Evolutionary conservation across 2,329 filamentous ascomycete species (phyloP), one percentile per base, ranked within the genome.

Genomic region (Colletotrichum tropicicola): DNA sequence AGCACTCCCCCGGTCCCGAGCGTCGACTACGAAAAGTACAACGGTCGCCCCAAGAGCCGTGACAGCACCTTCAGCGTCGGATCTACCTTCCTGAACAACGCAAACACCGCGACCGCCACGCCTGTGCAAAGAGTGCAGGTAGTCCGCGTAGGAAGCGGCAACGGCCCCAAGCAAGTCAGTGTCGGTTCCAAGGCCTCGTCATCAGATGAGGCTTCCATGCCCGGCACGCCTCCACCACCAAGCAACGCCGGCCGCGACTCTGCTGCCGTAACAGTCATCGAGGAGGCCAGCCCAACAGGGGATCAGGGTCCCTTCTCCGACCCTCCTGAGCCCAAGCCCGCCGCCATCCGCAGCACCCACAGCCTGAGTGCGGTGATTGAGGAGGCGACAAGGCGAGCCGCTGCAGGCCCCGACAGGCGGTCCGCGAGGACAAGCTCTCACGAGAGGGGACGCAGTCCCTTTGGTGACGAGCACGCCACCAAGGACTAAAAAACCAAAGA

Each of bases 1-100:
- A 79, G 82, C 52, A 81, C 91, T 17, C 92, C 93, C 3, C 92
- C 92, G 0, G 90, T 95, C 6, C 92, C 92, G 6, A 82, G 82
- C 61, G 89, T 96, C 70, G 89, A 94, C 71, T 87, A 85, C 68
- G 85, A 85, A 66, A 87, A 84, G 73, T 90, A 88, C 73, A 82
- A 79, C 35, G 71, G 70, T 55, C 81, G 79, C 63, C 88, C 83
- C 21, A 83, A 82, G 69, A 89, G 87, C 71, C 82, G 81, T 6
- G 83, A 79, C 58, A 86, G 84, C 75, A 85, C 86, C 35, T 91
- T 91, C 73, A 91, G 88, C 71, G 87, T 91, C 59, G 89, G 89
- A 17, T 89, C 89, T 19, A 90, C 89, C 1, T 91, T 91, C 75
- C 79, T 91, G 69, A 91, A 89, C 79, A 89, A 85, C 67, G 87